These are phyloP conservation scores for Hemileia vastatrix DNA, from an alignment of 1,284 basidiomycete genomes.

Conservation along the genomic window DNA sequence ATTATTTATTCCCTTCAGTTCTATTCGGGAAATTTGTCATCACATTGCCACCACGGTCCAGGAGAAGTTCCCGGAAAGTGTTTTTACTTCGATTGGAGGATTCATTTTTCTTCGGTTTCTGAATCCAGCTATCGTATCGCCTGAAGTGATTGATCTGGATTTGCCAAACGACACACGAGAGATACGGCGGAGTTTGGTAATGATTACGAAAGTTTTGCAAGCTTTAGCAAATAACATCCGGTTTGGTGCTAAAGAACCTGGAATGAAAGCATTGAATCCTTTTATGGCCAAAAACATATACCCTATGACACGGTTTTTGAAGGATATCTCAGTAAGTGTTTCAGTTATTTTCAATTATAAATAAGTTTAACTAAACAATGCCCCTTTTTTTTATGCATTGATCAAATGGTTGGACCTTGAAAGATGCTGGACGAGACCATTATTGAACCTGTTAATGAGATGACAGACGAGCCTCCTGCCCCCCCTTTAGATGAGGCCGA, in stretches of 20 bases:
- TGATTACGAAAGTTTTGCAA: constrained; percentile 82
- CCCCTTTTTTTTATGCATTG: too few species aligned
- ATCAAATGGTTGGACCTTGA: too few species aligned
- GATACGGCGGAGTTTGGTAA: constrained; percentile 65
- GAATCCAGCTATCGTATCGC: constrained; percentile 70
- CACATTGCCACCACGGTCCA: constrained; percentile 73
- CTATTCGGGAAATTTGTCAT: constrained; percentile 76
- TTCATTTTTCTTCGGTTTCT: constrained; percentile 73
- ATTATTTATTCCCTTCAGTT: constrained; percentile 48
- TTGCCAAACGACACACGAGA: constrained; percentile 56
- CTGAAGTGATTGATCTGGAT: constrained; percentile 72
- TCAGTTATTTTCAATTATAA: too few species aligned
- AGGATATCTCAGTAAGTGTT: constrained; percentile 60
- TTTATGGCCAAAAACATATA: constrained; percentile 68
- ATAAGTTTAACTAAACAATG: too few species aligned
- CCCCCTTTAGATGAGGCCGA: constrained; percentile 71
- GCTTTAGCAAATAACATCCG: constrained; percentile 85
- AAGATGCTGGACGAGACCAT: too few species aligned
- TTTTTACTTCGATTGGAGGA: constrained; percentile 55
- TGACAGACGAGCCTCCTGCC: neutral
- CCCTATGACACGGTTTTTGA: constrained; percentile 70
- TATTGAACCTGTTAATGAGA: neutral
- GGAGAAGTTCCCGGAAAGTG: constrained; percentile 43
- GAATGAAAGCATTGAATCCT: constrained; percentile 69
- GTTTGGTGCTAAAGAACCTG: constrained; percentile 70